A percentile compares a stretch with the other conserved stretches of the same genome.
Evolutionary conservation across 148 eudicot genomes (phyloP).

Genomic region (Vaccinium darrowii): DNA sequence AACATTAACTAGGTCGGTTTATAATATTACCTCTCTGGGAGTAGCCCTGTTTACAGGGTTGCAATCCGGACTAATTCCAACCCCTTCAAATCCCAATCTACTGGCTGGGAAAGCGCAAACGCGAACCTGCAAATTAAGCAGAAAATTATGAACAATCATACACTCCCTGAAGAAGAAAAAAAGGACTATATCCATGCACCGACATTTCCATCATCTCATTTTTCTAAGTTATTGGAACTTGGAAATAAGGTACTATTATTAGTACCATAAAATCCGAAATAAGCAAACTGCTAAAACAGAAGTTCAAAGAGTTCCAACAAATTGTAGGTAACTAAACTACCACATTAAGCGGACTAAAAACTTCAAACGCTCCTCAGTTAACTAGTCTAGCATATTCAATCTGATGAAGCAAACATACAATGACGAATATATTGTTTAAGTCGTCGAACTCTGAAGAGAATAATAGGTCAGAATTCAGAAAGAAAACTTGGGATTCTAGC

Average conservation of each 20-base stretch:
- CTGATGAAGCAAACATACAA: not conserved
- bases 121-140: slow-evolving; percentile 57
- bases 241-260: not conserved
- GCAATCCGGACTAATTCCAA: slow-evolving; percentile 94
- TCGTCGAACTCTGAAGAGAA: not conserved
- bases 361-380: not conserved
- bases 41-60: slow-evolving; percentile 79
- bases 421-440: not conserved
- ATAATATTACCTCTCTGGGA: slow-evolving; percentile 67
- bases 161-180: not conserved
- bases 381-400: not conserved
- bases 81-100: slow-evolving; percentile 71
- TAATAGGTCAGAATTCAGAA: not conserved
- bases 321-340: not conserved
- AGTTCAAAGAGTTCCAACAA: not conserved
- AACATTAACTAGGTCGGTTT: not conserved
- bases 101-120: slow-evolving; percentile 90
- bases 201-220: not conserved
- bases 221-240: not conserved
- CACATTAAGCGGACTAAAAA: not conserved
- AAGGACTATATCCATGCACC: not conserved
- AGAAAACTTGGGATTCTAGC: not conserved
- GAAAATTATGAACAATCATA: not conserved
- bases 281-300: not conserved
- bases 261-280: not conserved